Evolutionary conservation across 2,329 filamentous ascomycete species (phyloP), one percentile per base, ranked within the genome.

Genomic region (Rhynchosporium agropyri): DNA sequence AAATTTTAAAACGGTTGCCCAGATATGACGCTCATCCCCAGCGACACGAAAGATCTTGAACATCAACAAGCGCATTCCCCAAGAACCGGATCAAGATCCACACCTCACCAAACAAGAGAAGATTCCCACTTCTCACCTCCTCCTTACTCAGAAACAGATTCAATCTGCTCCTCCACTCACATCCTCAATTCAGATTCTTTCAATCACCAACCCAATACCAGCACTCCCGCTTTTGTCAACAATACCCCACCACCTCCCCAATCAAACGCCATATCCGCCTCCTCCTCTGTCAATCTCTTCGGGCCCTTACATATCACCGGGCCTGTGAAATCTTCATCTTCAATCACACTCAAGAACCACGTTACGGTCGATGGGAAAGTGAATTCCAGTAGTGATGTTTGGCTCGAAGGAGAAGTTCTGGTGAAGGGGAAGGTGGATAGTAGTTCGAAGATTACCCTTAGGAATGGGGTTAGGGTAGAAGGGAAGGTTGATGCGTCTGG

Each of bases 261-360:
- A 28, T 68, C 66, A 5, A 62, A 70, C 26, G 55, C 61, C 5
- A 45, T 70, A 15, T 65, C 56, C 38, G 58, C 68, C 5, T 48
- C 33, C 10, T 20, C 29, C 13, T 12, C 68, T 0, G 65, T 70
- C 8, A 57, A 60, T 2, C 58, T 70, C 6, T 49, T 40, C 6
- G 69, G 68, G 0, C 69, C 69, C 0, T 58, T 70, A 26, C 58
- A 66, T 31, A 64, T 70, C 31, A 63, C 67, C 7, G 68, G 68
- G 15, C 38, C 62, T 0, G 68, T 69, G 10, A 65, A 62, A 5
- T 59, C 60, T 9, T 67, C 62, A 1, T 63, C 64, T 0, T 58
- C 33, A 6, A 43, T 72, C 15, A 60, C 43, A 3, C 58, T 72
- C 3, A 58, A 53, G 7, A 64, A 69, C 10, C 15, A 63, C n/a